Evolutionary conservation across 768 basidiomycete genomes (phyloP), one percentile per base, ranked within the genome.

Genomic region (Lactifluus hygrophoroides): DNA sequence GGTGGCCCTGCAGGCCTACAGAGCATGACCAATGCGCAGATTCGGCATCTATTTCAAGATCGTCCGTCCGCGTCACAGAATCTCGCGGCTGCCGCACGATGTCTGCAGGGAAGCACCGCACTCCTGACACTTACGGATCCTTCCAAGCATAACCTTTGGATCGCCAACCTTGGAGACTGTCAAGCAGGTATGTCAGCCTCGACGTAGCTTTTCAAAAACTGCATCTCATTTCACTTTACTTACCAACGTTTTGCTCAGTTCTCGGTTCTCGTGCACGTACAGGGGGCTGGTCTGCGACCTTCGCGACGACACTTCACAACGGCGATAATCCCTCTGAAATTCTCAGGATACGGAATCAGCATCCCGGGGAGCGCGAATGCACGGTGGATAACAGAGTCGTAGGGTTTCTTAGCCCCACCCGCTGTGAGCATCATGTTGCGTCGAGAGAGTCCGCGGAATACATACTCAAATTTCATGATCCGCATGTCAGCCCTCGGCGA

Each of bases 131-230:
- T 90, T 37, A 77, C 85, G 42, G 86, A 89, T 71, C 85, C 87
- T 35, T 74, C 80, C 19, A 78, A 80, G 61, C 74, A 79, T 66
- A 80, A 88, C 61, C 72, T 90, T 21, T 90, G 88, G 88, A 72
- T 90, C 47, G 88, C 87, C 6, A 89, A 89, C 66, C 75, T 90
- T 27, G 88, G 88, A 14, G 88, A 90, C 66, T 89, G 86, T 68
- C 84, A 86, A 75, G 86, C 86, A 60, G 76, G 87, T 87, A 62
- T 62, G 84, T 73, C 25, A 54, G 49, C 35, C 35, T 27, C 50
- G 44, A 9, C 23, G 44, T n/a, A 42, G 40, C 30, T 34, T 23
- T 35, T 32, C 51, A 47, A 9, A 13, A 3, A n/a, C 3, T 21
- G 6, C 3, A 14, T 21, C 25, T 37, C 32, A 42, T 23, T 35